phyloP scores from a whole-genome alignment of 2,329 filamentous ascomycete genomes.

The Ilyonectria robusta region DNA sequence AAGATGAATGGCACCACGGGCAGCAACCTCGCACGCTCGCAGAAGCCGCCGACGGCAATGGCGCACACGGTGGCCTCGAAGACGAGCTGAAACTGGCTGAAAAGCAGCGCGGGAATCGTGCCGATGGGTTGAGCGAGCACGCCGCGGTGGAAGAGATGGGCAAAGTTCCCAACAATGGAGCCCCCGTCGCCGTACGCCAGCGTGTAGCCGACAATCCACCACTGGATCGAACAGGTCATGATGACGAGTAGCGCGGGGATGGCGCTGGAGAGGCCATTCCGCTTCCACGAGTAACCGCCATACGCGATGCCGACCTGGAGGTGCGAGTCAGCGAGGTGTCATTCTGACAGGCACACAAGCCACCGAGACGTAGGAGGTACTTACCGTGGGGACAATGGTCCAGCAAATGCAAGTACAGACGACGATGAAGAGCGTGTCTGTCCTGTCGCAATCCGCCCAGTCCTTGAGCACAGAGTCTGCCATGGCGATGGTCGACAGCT shows the following conservation, averaged over 20 bases:
- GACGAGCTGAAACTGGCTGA: conserved; percentile 39
- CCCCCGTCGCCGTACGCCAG: conserved; percentile 37
- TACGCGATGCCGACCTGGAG: conserved; percentile 34
- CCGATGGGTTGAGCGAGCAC: conserved; percentile 34
- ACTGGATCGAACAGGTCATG: conserved; percentile 36
- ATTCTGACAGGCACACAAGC: not conserved
- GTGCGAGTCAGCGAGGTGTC: conserved; percentile 10
- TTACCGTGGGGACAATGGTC: conserved; percentile 37
- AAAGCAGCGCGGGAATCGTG: conserved; percentile 34
- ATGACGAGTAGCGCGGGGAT: conserved; percentile 34
- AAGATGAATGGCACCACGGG: conserved; percentile 36
- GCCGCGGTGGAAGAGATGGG: conserved; percentile 33
- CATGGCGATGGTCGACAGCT: conserved; percentile 5
- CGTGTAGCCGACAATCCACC: conserved; percentile 37
- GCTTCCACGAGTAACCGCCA: conserved; percentile 34
- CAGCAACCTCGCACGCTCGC: conserved; percentile 33
- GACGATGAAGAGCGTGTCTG: conserved; percentile 36
- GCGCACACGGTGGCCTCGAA: conserved; percentile 37
- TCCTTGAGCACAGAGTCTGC: conserved; percentile 33
- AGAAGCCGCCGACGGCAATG: conserved; percentile 34
- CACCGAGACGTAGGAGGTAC: not conserved
- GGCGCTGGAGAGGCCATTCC: conserved; percentile 33
- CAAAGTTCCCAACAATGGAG: conserved; percentile 25
- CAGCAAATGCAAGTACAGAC: conserved; percentile 38
- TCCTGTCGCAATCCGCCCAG: conserved; percentile 35